Evolutionary conservation across 768 basidiomycete species (phyloP).

Genomic region (Mycena haematopus): DNA sequence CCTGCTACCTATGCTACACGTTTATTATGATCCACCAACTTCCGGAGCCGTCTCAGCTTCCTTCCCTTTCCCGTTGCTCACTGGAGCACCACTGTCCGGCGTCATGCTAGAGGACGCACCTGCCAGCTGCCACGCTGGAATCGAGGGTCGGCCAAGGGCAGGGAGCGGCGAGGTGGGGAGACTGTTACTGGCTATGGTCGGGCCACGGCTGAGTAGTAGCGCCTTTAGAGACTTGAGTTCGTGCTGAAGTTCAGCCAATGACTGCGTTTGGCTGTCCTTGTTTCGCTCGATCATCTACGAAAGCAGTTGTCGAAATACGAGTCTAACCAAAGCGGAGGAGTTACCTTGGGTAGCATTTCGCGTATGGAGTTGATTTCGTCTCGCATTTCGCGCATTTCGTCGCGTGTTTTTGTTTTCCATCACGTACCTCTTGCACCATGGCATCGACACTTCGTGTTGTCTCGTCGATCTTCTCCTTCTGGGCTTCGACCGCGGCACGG

Average conservation of each 20-base stretch:
- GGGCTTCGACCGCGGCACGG: constrained; percentile 74
- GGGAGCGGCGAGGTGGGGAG: constrained; percentile 57
- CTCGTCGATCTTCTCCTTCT: constrained; percentile 73
- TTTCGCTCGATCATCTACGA: constrained; percentile 93
- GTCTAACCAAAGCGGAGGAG: constrained; percentile 27
- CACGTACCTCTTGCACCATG: constrained; percentile 76
- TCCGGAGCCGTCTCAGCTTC: constrained; percentile 44
- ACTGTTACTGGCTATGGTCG: constrained; percentile 50
- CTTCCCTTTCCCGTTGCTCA: constrained; percentile 64
- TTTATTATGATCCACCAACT: constrained; percentile 9
- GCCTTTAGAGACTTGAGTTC: constrained; percentile 96
- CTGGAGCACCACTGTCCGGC: constrained; percentile 28
- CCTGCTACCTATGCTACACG: constrained; percentile 5
- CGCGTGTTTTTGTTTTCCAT: constrained; percentile 76
- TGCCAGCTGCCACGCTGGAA: constrained; percentile 92
- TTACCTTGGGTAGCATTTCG: constrained; percentile 92
- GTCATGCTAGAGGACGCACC: constrained; percentile 38
- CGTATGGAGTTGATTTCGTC: constrained; percentile 90
- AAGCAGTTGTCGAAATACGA: constrained; percentile 7
- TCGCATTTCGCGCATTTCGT: constrained; percentile 90
- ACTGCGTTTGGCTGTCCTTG: constrained; percentile 83
- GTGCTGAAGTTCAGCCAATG: constrained; percentile 86
- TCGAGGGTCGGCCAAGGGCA: constrained; percentile 66
- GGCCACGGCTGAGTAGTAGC: constrained; percentile 77
- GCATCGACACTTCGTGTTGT: constrained; percentile 75